Percentiles rank a stretch among this genome's conserved stretches.
Evolutionary conservation across 176 grass and related monocot species (phyloP).

Genomic region (Phoenix dactylifera): DNA sequence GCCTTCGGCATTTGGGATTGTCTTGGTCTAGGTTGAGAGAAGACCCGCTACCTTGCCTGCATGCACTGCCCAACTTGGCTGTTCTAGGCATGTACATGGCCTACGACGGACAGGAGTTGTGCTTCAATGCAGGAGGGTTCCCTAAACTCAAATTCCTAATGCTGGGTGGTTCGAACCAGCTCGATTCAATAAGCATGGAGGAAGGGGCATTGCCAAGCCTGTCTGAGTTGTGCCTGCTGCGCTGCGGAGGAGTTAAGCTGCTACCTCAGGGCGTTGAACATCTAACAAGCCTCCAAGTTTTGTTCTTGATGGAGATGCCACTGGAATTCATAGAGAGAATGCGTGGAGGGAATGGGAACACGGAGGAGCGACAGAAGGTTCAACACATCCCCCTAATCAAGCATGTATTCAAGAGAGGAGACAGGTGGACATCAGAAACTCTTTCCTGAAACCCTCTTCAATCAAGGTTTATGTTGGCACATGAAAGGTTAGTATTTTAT

Average conservation of each 20-base stretch:
- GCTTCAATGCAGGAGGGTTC: constrained; percentile 8
- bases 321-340: not conserved
- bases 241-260: not conserved
- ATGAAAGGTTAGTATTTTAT: too few species aligned
- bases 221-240: not conserved
- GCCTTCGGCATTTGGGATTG: constrained; percentile 1
- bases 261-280: constrained; percentile 14
- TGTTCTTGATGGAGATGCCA: not conserved
- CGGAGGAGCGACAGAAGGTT: too few species aligned
- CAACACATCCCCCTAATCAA: too few species aligned
- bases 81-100: not conserved
- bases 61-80: not conserved
- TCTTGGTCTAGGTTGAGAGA: not conserved
- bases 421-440: too few species aligned
- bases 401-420: too few species aligned
- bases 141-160: constrained; percentile 1
- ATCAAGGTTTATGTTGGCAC: too few species aligned
- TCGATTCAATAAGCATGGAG: not conserved
- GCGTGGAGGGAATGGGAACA: too few species aligned
- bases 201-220: constrained; percentile 4
- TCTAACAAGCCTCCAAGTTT: not conserved
- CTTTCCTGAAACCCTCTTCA: too few species aligned
- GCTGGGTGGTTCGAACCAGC: not conserved
- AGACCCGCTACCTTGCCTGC: not conserved
- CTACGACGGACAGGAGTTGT: not conserved